Evolutionary conservation across 345 rosid species (phyloP), one percentile per base, ranked within the genome.

Genomic region (Eucalyptus coolabah): DNA sequence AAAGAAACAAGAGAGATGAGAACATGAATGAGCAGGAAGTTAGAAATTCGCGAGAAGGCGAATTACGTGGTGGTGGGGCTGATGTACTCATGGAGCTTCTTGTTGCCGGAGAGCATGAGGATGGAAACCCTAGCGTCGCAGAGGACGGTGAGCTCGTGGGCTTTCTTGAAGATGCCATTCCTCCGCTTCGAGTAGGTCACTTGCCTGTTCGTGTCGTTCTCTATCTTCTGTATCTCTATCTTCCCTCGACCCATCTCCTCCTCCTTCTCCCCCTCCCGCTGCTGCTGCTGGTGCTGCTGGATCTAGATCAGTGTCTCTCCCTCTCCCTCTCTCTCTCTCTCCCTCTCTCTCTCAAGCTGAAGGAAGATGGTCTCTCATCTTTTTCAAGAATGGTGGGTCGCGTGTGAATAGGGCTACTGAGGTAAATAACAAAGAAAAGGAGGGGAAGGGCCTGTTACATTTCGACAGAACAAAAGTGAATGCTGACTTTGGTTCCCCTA

Each of bases 121-220:
- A 94, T 93, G 89, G 95, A 94, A 86, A 95, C 95, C 90, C 93
- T 92, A 42, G 97, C 97, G 90, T 95, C 97, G 88, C 97, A 95
- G 18, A 95, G 97, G 86, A 94, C 94, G 56, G 95, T 92, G 90
- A 95, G 95, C 86, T 95, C 96, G 50, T 93, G 92, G 9, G 97
- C 97, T 88, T 95, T 95, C 94, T 94, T 95, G 94, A 94, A 92
- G 69, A 95, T 91, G 18, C 97, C 95, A 91, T 92, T 92, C 86
- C 95, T 91, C 32, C 95, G 87, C 91, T 95, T 94, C 54, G 97
- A 95, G 91, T 91, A 95, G 65, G 97, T 95, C 49, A 95, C 96
- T 50, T 94, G 97, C 89, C 96, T 91, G 92, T 93, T 94, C 7
- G 96, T 94, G 17, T 92, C 87, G 93, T 95, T 95, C 88, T 95